Evolutionary conservation across 1,284 basidiomycete species (phyloP).

Genomic region (Boletus semigastroideus): DNA sequence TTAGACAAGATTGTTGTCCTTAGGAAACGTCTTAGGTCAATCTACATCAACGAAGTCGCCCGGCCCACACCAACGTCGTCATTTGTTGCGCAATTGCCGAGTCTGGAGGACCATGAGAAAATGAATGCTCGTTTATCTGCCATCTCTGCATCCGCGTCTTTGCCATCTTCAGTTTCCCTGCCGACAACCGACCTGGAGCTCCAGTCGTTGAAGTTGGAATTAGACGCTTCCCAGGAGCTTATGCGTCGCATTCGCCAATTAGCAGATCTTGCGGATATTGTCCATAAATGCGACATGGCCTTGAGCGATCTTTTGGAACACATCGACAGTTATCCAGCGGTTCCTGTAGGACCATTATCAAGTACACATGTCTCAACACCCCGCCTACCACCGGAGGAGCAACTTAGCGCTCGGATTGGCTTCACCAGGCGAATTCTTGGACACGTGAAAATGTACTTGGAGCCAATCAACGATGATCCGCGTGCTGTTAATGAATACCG

Average conservation of each 20-base stretch:
- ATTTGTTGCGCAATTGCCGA: constrained; percentile 53
- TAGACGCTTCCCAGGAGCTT: constrained; percentile 49
- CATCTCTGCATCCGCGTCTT: constrained; percentile 46
- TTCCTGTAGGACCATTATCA: constrained; percentile 51
- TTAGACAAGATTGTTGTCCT: constrained; percentile 44
- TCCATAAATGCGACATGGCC: constrained; percentile 64
- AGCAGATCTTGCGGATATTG: constrained; percentile 46
- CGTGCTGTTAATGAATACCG: constrained; percentile 58
- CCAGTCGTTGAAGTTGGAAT: constrained; percentile 56
- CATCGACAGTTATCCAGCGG: constrained; percentile 70
- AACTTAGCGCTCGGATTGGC: constrained; percentile 56
- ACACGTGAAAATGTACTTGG: constrained; percentile 43
- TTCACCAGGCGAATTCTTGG: constrained; percentile 58
- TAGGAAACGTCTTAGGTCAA: constrained; percentile 57
- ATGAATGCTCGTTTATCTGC: constrained; percentile 48
- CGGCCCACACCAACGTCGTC: constrained; percentile 38
- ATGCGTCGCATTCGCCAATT: constrained; percentile 55
- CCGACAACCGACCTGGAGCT: constrained; percentile 53
- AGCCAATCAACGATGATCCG: constrained; percentile 49
- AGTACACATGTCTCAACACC: constrained; percentile 46
- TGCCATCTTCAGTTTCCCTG: constrained; percentile 48
- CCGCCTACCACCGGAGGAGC: constrained; percentile 56
- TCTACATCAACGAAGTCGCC: constrained; percentile 58
- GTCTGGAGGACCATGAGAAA: constrained; percentile 42
- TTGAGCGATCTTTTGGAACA: constrained; percentile 81